Base-by-base conservation (phyloP, 495 filamentous ascomycete genomes). In the Aspergillus panamensis region DNA sequence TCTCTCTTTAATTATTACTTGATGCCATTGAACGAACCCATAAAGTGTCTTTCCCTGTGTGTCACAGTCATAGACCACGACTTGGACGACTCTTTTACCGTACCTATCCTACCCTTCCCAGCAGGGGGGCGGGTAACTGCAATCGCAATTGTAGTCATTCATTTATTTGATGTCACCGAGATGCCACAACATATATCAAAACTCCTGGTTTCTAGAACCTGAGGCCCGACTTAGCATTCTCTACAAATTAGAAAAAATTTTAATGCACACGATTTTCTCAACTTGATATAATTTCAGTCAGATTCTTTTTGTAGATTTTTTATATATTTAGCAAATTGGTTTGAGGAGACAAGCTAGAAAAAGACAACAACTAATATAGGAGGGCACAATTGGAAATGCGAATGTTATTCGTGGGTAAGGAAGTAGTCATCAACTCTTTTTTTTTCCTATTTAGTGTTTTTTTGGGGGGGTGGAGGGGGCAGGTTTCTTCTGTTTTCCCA, bases 41-140 rank as follows among this genome's bases (percentile, higher is more conserved):
- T 45, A 45, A 20, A 45, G 20, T 57, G 45, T 43, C 47, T 57
- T 8, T 8, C 37, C 14, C 10, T 60, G 42, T 39, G 25, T 51
- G 45, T 30, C 47, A 40, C 52, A 53, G 42, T 32, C 33, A 48
- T 48, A 43, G 48, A 53, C 32, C 31, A 32, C 47, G 47, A 37
- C 32, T 48, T 30, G 33, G 14, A 37, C 16, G 16, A 50, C n/a
- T 30, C 42, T 20, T 16, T 21, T 14, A 8, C 17, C 29, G n/a
- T 30, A 6, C 17, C 13, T 29, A 19, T 3, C 25, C 35, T 17
- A 29, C 33, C 19, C 51, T 53, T 19, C 39, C n/a, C 30, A 17
- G 39, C 13, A 14, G 8, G 37, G 37, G 5, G 2, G 25, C 25
- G n/a, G n/a, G n/a, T 5, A 25, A 25, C 25, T 25, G 25, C 25